A percentile compares a stretch with the other conserved stretches of the same genome.
Evolutionary conservation across 2,329 filamentous ascomycete genomes (phyloP).

Genomic region (Fusarium pseudograminearum): DNA sequence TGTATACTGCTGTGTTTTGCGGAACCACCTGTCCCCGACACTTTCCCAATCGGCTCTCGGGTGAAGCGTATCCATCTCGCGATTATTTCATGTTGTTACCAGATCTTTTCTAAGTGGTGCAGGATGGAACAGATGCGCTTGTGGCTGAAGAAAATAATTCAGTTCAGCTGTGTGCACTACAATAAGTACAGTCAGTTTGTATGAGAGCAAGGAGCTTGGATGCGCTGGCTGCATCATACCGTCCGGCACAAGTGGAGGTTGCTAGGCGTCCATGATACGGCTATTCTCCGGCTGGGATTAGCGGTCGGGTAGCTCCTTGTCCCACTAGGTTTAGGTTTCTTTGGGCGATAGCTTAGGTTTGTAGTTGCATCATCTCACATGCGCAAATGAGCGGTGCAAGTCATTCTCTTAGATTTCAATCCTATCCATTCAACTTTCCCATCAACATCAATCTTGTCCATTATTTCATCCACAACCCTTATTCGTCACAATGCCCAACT

Average conservation of each 20-base stretch:
- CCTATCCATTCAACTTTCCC: neutral
- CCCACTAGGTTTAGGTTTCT: conserved; percentile 25
- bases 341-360: conserved; percentile 31
- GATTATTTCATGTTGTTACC: conserved; percentile 50
- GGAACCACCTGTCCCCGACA: conserved; percentile 93
- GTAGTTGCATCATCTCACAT: conserved; percentile 47
- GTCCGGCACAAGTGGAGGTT: conserved; percentile 28
- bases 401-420: conserved; percentile 14
- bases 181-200: conserved; percentile 21
- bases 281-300: conserved; percentile 51
- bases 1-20: conserved; percentile 93
- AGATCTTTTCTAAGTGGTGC: neutral
- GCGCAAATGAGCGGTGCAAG: conserved; percentile 36
- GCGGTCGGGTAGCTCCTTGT: conserved; percentile 28
- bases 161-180: conserved; percentile 26
- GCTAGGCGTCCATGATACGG: conserved; percentile 36
- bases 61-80: conserved; percentile 67
- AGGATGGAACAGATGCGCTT: conserved; percentile 1
- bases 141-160: conserved; percentile 19
- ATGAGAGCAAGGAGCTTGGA: conserved; percentile 22
- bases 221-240: conserved; percentile 33
- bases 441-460: neutral
- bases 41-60: conserved; percentile 93
- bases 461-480: neutral
- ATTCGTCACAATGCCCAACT: conserved; percentile 67